phyloP scores from a whole-genome alignment of 2,329 filamentous ascomycete species.

The Hypoxylon rubiginosum region DNA sequence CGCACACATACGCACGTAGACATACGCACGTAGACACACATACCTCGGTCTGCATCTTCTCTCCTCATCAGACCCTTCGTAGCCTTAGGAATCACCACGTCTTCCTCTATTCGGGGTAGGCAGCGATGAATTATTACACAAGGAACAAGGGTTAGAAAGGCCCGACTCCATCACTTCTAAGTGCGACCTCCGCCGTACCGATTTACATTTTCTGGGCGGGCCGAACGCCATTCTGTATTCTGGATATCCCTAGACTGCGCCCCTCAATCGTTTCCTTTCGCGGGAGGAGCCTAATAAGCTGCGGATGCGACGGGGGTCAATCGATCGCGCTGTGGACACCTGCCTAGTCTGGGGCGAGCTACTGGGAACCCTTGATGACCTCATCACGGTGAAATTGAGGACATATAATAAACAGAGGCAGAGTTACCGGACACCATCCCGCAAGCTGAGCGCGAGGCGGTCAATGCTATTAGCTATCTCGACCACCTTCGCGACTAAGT shows the following conservation, averaged over 20 bases:
- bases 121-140: constrained; percentile 14
- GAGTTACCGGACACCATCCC: constrained; percentile 9
- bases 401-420: background rate
- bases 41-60: background rate
- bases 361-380: constrained; percentile 17
- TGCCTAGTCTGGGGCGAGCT: constrained; percentile 28
- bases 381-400: constrained; percentile 22
- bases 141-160: constrained; percentile 31
- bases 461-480: constrained; percentile 25
- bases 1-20: background rate
- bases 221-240: background rate
- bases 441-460: constrained; percentile 32
- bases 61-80: background rate
- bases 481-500: constrained; percentile 2
- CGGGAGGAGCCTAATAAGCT: constrained; percentile 26
- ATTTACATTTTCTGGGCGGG: background rate
- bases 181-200: constrained; percentile 3
- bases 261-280: constrained; percentile 30
- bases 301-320: constrained; percentile 16
- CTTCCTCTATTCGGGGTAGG: constrained; percentile 3
- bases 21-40: background rate
- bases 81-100: background rate
- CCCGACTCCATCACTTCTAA: constrained; percentile 22
- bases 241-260: constrained; percentile 3
- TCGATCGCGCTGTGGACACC: constrained; percentile 29